Evolutionary conservation across 202 grass and related monocot genomes (phyloP), one percentile per base, ranked within the genome.

Genomic region (Zoysia matrella): DNA sequence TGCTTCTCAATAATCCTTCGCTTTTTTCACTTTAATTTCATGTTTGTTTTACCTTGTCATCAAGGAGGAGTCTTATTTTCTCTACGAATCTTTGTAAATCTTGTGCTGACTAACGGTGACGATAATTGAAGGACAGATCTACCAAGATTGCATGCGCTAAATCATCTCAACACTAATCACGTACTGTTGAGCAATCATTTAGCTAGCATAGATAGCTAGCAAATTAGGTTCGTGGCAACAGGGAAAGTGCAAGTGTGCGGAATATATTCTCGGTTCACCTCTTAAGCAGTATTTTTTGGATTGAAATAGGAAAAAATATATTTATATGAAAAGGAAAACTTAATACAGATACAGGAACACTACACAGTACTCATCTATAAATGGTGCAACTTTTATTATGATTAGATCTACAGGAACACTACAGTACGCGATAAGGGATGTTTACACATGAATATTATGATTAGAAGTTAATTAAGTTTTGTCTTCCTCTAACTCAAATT

Each of bases 81-180:
- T 36, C 30, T 36, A 36, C 30, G 1, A 36, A 36, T 36, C 30
- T 36, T 36, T 36, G 39, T 39, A 14, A 47, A 9, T 57, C 51
- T 1, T 67, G 15, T 58, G 56, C 6, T 58, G 56, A 58, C 56
- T 58, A 58, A 58, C n/a, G 56, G 56, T 58, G 4, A 58, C 6
- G 56, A 58, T 18, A 18, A 58, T 22, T 83, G 71, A 2, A 11
- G 22, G 15, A 8, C 51, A 15, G 6, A 76, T 70, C 40, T 58
- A 52, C 53, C 55, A 77, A 70, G 64, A 84, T 77, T 61, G 54
- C 55, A 83, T 84, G 82, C n/a, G 15, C 46, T 58, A 58, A 16
- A 60, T 42, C 70, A 52, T 36, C 9, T 40, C 41, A 43, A 52
- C 22, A 51, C 3, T 68, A 11, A 51, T 45, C 16, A 79, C 7